Evolutionary conservation across 164 flowering plant species (phyloP).

Genomic region (Amborella trichopoda): DNA sequence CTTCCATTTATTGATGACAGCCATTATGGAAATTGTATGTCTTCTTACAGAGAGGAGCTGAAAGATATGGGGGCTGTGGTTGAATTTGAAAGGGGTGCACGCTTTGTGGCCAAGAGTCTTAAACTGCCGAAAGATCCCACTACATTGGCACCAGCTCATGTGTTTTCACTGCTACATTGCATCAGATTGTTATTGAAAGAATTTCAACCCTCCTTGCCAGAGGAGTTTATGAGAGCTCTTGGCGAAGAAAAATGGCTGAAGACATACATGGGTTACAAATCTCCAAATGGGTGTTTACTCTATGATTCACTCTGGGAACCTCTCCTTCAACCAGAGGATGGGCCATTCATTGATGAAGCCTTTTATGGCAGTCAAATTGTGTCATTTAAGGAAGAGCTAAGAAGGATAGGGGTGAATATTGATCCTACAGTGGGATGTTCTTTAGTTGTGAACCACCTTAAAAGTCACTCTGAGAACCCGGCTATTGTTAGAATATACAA

Average conservation of each 20-base stretch:
- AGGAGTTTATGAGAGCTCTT: constrained; percentile 14
- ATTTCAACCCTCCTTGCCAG: constrained; percentile 6
- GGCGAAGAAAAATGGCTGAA: constrained; percentile 32
- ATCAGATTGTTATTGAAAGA: not conserved
- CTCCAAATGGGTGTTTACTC: constrained; percentile 33
- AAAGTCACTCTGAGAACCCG: constrained; percentile 17
- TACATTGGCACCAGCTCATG: constrained; percentile 1
- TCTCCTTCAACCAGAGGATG: constrained; percentile 29
- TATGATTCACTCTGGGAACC: constrained; percentile 24
- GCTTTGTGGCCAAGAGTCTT: constrained; percentile 12
- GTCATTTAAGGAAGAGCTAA: constrained; percentile 30
- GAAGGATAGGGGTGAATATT: constrained; percentile 30
- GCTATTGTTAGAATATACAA: constrained; percentile 33
- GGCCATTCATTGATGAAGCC: constrained; percentile 50
- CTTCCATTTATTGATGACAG: constrained; percentile 17
- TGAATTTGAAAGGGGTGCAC: constrained; percentile 11
- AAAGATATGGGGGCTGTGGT: constrained; percentile 15
- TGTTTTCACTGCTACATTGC: constrained; percentile 10
- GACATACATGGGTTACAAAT: constrained; percentile 35
- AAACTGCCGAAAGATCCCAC: constrained; percentile 5
- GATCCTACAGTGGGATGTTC: constrained; percentile 23
- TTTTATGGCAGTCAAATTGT: constrained; percentile 36
- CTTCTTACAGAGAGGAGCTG: constrained; percentile 10
- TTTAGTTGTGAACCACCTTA: constrained; percentile 27
- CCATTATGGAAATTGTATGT: constrained; percentile 12